Percentiles rank a stretch among this genome's conserved stretches.
Conservation (phyloP, 2,329 filamentous ascomycete genomes). For the Penicillium italicum region DNA sequence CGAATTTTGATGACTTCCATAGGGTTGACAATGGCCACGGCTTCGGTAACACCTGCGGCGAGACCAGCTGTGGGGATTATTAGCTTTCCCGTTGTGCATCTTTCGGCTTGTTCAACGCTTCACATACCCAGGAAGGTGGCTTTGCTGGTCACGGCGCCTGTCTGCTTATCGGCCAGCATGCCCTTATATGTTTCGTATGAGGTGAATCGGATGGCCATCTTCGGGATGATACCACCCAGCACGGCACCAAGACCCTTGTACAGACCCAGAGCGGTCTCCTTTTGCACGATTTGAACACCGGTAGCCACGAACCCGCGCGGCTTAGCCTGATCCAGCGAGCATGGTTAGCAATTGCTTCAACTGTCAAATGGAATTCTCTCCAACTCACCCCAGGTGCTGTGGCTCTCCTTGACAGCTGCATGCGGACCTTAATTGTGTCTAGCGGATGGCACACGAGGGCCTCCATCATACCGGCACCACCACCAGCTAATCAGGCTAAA, state of each 20-base stretch:
- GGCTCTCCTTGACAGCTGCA: constrained; percentile 91
- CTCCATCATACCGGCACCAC: constrained; percentile 99
- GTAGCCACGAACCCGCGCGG: constrained; percentile 84
- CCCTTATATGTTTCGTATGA: constrained; percentile 97
- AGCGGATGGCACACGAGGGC: constrained; percentile 92
- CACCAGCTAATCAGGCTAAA: constrained; percentile 64
- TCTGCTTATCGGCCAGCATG: constrained; percentile 64
- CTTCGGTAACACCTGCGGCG: constrained; percentile 90
- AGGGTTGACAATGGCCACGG: constrained; percentile 90
- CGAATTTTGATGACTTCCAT: constrained; percentile 99
- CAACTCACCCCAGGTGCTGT: constrained; percentile 68
- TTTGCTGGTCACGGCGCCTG: constrained; percentile 65
- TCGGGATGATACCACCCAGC: constrained; percentile 91
- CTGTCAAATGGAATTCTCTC: background rate
- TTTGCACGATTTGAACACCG: constrained; percentile 77
- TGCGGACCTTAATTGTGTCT: constrained; percentile 98
- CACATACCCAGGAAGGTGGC: constrained; percentile 66
- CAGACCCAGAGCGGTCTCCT: constrained; percentile 85
- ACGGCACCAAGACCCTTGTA: constrained; percentile 99
- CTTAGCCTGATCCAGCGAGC: constrained; percentile 50
- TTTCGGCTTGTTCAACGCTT: background rate
- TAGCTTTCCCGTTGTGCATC: background rate
- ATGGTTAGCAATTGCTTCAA: constrained; percentile 11
- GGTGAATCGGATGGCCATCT: constrained; percentile 99
- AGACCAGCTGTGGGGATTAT: constrained; percentile 64